These are phyloP conservation scores for Phoma herbarum DNA, from an alignment of 2,329 filamentous ascomycete species.

Conservation along the genomic window DNA sequence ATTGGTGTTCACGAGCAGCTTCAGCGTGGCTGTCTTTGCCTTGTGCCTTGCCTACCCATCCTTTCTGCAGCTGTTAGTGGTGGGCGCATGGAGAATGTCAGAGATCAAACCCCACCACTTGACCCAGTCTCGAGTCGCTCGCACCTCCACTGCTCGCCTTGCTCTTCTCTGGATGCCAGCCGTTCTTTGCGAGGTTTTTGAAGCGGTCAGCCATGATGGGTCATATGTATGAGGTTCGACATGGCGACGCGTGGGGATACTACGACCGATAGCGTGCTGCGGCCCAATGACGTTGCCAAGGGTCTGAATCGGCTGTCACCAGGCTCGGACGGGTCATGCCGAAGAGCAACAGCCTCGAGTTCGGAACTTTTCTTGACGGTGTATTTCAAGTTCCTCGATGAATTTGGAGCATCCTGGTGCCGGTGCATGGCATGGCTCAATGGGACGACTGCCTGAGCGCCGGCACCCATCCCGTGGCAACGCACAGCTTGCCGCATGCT, in stretches of 20 bases:
- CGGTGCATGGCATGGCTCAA: not conserved
- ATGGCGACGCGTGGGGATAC: slow-evolving; percentile 21
- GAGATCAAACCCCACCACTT: slow-evolving; percentile 61
- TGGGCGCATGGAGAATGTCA: slow-evolving; percentile 1
- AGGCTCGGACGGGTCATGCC: slow-evolving; percentile 4
- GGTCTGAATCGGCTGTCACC: slow-evolving; percentile 10
- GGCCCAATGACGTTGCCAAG: slow-evolving; percentile 40
- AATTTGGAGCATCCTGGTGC: no score
- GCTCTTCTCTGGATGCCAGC: slow-evolving; percentile 57
- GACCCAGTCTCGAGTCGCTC: slow-evolving; percentile 61
- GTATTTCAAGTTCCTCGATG: not conserved
- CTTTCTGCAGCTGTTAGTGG: slow-evolving; percentile 55
- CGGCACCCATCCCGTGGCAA: not conserved
- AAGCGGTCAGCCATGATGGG: slow-evolving; percentile 46
- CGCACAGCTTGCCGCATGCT: not conserved
- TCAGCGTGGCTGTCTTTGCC: slow-evolving; percentile 56
- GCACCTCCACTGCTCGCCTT: slow-evolving; percentile 45
- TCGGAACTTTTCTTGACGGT: not conserved
- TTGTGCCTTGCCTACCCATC: slow-evolving; percentile 63
- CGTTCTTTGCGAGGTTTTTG: slow-evolving; percentile 56
- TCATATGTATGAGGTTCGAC: slow-evolving; percentile 19
- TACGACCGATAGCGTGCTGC: slow-evolving; percentile 16
- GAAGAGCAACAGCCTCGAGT: not conserved
- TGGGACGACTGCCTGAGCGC: not conserved
- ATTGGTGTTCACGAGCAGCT: slow-evolving; percentile 58